A percentile compares a stretch with the other conserved stretches of the same genome.
These are phyloP conservation scores for Stemphylium vesicarium DNA, from an alignment of 2,329 filamentous ascomycete genomes.

Conservation along the genomic window DNA sequence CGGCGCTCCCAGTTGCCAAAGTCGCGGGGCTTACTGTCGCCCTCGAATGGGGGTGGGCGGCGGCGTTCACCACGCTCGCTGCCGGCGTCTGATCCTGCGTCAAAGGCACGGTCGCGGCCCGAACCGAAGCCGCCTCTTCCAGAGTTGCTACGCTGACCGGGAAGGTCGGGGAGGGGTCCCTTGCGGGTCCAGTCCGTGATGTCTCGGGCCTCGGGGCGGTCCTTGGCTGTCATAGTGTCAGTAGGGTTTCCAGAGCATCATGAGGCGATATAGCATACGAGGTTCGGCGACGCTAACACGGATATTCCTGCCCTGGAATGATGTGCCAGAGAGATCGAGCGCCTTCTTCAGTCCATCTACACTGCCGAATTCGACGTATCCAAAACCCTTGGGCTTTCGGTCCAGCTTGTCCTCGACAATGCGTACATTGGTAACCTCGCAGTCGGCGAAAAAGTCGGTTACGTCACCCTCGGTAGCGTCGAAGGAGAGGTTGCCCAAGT, in stretches of 20 bases:
- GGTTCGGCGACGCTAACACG: conserved; percentile 96
- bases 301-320: conserved; percentile 87
- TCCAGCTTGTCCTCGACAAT: conserved; percentile 97
- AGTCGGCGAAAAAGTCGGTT: conserved; percentile 82
- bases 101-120: conserved; percentile 57
- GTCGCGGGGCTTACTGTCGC: conserved; percentile 78
- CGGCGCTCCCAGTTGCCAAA: conserved; percentile 94
- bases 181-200: conserved; percentile 92
- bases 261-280: conserved; percentile 67
- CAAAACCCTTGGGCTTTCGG: conserved; percentile 94
- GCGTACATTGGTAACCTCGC: conserved; percentile 86
- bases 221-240: conserved; percentile 71
- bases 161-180: conserved; percentile 81
- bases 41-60: conserved; percentile 67
- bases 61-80: conserved; percentile 73
- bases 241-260: conserved; percentile 3
- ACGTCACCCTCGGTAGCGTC: conserved; percentile 86
- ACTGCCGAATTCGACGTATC: conserved; percentile 91
- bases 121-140: conserved; percentile 53
- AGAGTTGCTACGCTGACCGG: conserved; percentile 62
- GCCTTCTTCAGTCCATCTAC: conserved; percentile 92
- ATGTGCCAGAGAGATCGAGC: conserved; percentile 78
- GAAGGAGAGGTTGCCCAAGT: conserved; percentile 96
- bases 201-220: conserved; percentile 80
- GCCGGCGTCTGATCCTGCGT: conserved; percentile 57